Evolutionary conservation across 441 rosid species (phyloP).

Genomic region (Adansonia gregorii): DNA sequence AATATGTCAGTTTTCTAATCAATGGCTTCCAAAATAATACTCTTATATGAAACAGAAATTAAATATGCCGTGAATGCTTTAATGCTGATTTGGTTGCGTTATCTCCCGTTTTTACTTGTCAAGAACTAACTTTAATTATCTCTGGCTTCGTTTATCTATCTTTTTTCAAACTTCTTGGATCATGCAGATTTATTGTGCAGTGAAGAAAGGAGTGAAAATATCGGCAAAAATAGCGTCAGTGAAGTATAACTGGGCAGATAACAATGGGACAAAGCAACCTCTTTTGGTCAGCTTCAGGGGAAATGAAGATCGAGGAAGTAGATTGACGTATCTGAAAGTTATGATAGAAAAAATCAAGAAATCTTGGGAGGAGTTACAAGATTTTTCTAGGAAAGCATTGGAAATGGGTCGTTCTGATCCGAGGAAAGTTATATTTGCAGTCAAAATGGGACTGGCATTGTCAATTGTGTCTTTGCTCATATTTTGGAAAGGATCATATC

Average conservation of each 20-base stretch:
- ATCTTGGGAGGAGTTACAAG: constrained; percentile 22
- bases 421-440: constrained; percentile 38
- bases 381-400: constrained; percentile 29
- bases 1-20: background rate
- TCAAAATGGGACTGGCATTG: constrained; percentile 42
- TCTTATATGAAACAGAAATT: background rate
- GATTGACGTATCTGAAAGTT: background rate
- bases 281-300: constrained; percentile 27
- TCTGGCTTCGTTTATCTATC: background rate
- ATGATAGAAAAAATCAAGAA: constrained; percentile 22
- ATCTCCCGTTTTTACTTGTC: background rate
- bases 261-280: constrained; percentile 24
- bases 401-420: constrained; percentile 47
- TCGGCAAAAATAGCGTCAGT: constrained; percentile 25
- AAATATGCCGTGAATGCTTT: background rate
- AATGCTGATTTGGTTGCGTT: constrained; percentile 12
- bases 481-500: constrained; percentile 31
- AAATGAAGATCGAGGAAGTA: constrained; percentile 24
- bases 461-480: constrained; percentile 39
- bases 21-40: background rate
- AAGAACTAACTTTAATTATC: background rate
- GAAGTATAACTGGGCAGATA: constrained; percentile 1
- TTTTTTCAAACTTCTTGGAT: background rate
- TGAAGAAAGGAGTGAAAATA: constrained; percentile 11
- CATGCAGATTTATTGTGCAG: background rate